A percentile compares a stretch with the other conserved stretches of the same genome.
These are phyloP conservation scores for Dioscorea alata DNA, from an alignment of 106 monocot genomes.

Conservation along the genomic window DNA sequence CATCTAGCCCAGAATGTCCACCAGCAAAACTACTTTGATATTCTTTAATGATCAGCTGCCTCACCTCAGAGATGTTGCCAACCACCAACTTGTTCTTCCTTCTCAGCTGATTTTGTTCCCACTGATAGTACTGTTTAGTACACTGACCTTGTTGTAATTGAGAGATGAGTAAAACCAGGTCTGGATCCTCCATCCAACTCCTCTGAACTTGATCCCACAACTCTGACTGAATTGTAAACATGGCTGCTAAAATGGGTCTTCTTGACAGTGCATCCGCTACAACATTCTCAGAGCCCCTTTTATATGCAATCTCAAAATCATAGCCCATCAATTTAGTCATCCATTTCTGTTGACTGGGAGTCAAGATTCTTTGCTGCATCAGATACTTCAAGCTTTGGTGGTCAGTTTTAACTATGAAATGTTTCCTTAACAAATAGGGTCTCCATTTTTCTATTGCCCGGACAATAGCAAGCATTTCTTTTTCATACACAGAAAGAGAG, in stretches of 20 bases:
- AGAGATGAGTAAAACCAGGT: neutral
- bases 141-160: too few species aligned
- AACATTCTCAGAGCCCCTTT: neutral
- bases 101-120: neutral
- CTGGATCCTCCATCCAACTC: too few species aligned
- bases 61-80: neutral
- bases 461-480: constrained; percentile 9
- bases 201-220: too few species aligned
- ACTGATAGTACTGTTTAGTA: too few species aligned
- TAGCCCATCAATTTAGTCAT: constrained; percentile 3
- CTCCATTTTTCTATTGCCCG: constrained; percentile 6
- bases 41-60: neutral
- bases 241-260: too few species aligned
- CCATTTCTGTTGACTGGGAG: constrained; percentile 10
- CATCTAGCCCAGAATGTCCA: neutral
- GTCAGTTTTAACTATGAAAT: constrained; percentile 5
- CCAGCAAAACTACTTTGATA: neutral
- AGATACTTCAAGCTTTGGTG: constrained; percentile 3
- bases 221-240: too few species aligned
- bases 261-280: neutral
- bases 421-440: constrained; percentile 4
- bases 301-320: constrained; percentile 8
- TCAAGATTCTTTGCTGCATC: neutral
- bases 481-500: neutral
- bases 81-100: neutral